phyloP scores from a whole-genome alignment of 768 basidiomycete species.

The Trametes meyenii region DNA sequence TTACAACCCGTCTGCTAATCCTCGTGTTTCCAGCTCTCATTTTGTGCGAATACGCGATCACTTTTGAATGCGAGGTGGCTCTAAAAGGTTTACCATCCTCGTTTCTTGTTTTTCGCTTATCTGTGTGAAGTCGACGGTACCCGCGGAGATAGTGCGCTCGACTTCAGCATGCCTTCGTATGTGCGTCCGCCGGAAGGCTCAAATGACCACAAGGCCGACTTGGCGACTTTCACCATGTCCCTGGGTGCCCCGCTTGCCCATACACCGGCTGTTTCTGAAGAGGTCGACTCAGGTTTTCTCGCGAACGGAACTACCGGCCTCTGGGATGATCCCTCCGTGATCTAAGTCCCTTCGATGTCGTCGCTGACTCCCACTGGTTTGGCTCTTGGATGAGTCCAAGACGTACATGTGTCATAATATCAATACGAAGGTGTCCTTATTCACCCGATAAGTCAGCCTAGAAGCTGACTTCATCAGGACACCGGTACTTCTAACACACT shows the following conservation, averaged over 20 bases:
- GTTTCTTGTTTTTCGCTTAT: slow-evolving; percentile 10
- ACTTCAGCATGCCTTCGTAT: background rate
- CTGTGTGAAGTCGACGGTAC: background rate
- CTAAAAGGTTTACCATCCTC: slow-evolving; percentile 7
- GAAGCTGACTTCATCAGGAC: too few relatives aligned
- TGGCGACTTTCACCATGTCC: background rate
- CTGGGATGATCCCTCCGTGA: too few relatives aligned
- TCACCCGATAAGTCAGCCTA: too few relatives aligned
- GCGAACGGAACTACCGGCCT: too few relatives aligned
- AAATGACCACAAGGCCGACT: background rate
- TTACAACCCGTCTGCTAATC: background rate
- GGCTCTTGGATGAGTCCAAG: too few relatives aligned
- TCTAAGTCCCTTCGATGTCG: too few relatives aligned
- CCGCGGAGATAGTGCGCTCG: background rate
- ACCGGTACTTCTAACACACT: too few relatives aligned
- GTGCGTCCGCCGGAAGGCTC: background rate
- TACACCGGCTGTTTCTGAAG: background rate
- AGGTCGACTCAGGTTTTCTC: background rate
- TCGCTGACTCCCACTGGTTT: too few relatives aligned
- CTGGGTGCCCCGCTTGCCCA: background rate
- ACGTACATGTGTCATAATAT: too few relatives aligned
- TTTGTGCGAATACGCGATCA: slow-evolving; percentile 14
- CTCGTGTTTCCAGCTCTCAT: background rate
- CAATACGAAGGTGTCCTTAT: too few relatives aligned
- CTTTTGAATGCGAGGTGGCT: slow-evolving; percentile 5